These are phyloP conservation scores for Vitis hybrid DNA, from an alignment of 177 flowering plant species.

Conservation along the genomic window DNA sequence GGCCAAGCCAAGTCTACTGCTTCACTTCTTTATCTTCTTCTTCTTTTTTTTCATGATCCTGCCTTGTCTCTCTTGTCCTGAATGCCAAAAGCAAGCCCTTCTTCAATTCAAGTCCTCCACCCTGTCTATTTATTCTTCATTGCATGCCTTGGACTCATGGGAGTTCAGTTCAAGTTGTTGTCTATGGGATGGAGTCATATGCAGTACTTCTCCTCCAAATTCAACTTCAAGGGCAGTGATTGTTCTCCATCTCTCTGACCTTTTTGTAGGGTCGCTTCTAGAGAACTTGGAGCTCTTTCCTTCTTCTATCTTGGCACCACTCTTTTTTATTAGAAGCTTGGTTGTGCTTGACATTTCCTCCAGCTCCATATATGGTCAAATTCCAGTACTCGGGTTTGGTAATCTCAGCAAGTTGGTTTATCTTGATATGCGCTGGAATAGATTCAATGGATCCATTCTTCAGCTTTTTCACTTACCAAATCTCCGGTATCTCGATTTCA, in stretches of 20 bases:
- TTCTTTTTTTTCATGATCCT: background rate
- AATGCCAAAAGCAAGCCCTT: too few relatives aligned
- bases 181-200: slow-evolving; percentile 33
- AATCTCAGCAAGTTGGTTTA: slow-evolving; percentile 34
- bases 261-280: background rate
- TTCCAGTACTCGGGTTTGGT: slow-evolving; percentile 26
- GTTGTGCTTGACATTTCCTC: slow-evolving; percentile 34
- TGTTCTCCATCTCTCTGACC: slow-evolving; percentile 32
- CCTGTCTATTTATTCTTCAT: too few relatives aligned
- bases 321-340: slow-evolving; percentile 31
- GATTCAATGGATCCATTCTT: slow-evolving; percentile 37
- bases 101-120: too few relatives aligned
- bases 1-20: too few relatives aligned
- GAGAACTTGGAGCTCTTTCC: background rate
- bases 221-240: slow-evolving; percentile 14
- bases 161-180: slow-evolving; percentile 42
- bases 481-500: slow-evolving; percentile 38
- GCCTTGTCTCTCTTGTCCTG: background rate
- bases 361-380: slow-evolving; percentile 34
- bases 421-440: slow-evolving; percentile 36
- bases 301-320: slow-evolving; percentile 25
- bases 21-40: too few relatives aligned
- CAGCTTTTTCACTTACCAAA: slow-evolving; percentile 26
- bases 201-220: slow-evolving; percentile 5
- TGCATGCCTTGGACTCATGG: slow-evolving; percentile 30